Base-by-base conservation (phyloP, 2,329 filamentous ascomycete genomes). In the Fusarium equiseti region DNA sequence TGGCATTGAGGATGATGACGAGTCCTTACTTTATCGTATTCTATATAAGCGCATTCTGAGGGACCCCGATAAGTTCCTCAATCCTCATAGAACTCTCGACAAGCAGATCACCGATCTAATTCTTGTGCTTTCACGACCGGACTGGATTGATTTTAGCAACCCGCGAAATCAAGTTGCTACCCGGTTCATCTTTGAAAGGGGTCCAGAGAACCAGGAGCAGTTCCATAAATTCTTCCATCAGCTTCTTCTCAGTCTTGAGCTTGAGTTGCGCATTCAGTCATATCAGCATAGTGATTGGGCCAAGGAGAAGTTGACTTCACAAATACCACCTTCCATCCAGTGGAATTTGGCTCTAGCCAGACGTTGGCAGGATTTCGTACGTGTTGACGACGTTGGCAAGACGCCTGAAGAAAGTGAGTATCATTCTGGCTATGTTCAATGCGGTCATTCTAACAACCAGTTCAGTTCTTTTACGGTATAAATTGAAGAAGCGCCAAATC, bases 221-320 rank as follows among this genome's bases (percentile, higher is more conserved):
- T 91, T 91, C 73, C 85, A 87, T 63, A 86, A 85, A 27, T 94
- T 94, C 81, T 93, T 92, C 77, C 91, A 93, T 77, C 92, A 94
- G 79, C 81, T 94, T n/a, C 83, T 94, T 5, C 85, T 94, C 44
- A 91, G 90, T 68, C 84, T 92, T 51, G 92, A 94, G 78, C 83
- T 94, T 8, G 89, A 92, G 74, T 79, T 92, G 61, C 88, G 92
- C 42, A 92, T 94, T 72, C 88, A 91, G 73, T 89, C 87, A 3
- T 82, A 81, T 27, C 81, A 86, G 52, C 89, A 92, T 77, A 81
- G 83, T n/a, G 88, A 88, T 27, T 86, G 85, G 80, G 86, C 88
- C 40, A 92, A 90, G 79, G 86, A 90, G 72, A 89, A 89, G 73
- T 82, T 93, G 48, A 81, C 92, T 31, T 79, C 81, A 27, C 87